Percentiles rank a stretch among this genome's conserved stretches.
phyloP scores from a whole-genome alignment of 2,329 filamentous ascomycete species.

The Arthrobotrys iridis region DNA sequence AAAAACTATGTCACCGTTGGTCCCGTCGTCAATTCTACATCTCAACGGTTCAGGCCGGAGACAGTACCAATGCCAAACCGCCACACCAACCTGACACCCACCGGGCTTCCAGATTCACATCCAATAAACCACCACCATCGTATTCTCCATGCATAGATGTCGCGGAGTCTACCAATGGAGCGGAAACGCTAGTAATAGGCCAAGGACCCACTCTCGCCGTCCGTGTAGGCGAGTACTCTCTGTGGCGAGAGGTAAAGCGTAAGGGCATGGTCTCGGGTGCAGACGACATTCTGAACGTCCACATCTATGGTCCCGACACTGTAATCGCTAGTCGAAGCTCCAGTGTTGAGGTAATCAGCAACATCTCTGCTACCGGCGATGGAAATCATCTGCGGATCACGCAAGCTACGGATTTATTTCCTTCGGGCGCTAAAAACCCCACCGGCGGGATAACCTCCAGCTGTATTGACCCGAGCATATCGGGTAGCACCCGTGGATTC shows the following conservation, averaged over 20 bases:
- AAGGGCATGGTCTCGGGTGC: conserved; percentile 13
- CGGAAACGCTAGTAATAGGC: conserved; percentile 28
- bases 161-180: conserved; percentile 1
- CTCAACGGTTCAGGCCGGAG: not conserved
- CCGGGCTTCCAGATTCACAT: not conserved
- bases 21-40: conserved; percentile 25
- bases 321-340: conserved; percentile 17
- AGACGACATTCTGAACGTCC: conserved; percentile 27
- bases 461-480: conserved; percentile 4
- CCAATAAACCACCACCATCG: not conserved
- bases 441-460: conserved; percentile 31
- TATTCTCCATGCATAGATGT: conserved; percentile 32
- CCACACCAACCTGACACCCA: conserved; percentile 1
- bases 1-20: conserved; percentile 40
- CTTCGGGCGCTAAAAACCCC: conserved; percentile 21
- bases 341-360: conserved; percentile 27
- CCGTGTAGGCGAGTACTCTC: conserved; percentile 9
- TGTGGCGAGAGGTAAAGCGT: conserved; percentile 16
- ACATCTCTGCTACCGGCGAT: not conserved
- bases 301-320: conserved; percentile 26
- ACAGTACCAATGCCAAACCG: not conserved
- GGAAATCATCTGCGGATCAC: not conserved
- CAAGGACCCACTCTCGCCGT: conserved; percentile 25
- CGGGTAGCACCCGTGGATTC: not conserved
- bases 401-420: not conserved